phyloP scores from a whole-genome alignment of 441 rosid species.

The Adansonia rubrostipa region DNA sequence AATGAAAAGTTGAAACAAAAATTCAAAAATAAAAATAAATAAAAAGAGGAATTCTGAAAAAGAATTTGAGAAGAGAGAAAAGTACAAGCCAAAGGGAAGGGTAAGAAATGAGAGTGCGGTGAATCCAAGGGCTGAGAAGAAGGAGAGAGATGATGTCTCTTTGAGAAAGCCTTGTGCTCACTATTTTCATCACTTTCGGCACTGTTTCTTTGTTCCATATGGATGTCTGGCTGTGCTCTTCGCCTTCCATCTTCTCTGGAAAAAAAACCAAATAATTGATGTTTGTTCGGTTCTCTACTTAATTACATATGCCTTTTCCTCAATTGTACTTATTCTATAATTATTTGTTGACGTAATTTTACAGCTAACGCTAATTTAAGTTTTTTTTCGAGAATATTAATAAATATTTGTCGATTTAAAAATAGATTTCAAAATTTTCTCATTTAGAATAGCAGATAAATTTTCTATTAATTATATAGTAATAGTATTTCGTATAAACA shows the following conservation, averaged over 20 bases:
- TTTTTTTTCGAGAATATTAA: too few relatives aligned
- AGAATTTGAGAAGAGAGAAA: constrained; percentile 10
- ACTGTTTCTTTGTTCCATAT: constrained; percentile 73
- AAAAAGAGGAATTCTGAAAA: not conserved
- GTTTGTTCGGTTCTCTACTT: not conserved
- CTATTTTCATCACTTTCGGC: constrained; percentile 72
- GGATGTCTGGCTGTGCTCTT: constrained; percentile 35
- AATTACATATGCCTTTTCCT: too few relatives aligned
- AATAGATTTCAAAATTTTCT: too few relatives aligned
- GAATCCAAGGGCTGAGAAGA: constrained; percentile 69
- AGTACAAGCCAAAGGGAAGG: constrained; percentile 77
- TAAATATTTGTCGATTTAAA: too few relatives aligned
- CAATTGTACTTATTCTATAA: not conserved
- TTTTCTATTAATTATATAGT: too few relatives aligned
- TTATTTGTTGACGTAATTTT: too few relatives aligned
- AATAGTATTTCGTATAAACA: too few relatives aligned
- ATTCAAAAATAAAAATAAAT: not conserved
- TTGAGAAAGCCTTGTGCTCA: constrained; percentile 68
- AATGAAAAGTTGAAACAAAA: not conserved
- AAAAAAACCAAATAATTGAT: not conserved
- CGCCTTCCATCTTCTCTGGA: constrained; percentile 37
- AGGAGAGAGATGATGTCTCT: constrained; percentile 72
- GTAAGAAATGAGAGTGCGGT: constrained; percentile 61
- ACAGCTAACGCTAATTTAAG: not conserved
- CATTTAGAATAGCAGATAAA: too few relatives aligned